Conservation (phyloP, 2,329 filamentous ascomycete species). For the Ophiocordyceps camponoti-leonardi region DNA sequence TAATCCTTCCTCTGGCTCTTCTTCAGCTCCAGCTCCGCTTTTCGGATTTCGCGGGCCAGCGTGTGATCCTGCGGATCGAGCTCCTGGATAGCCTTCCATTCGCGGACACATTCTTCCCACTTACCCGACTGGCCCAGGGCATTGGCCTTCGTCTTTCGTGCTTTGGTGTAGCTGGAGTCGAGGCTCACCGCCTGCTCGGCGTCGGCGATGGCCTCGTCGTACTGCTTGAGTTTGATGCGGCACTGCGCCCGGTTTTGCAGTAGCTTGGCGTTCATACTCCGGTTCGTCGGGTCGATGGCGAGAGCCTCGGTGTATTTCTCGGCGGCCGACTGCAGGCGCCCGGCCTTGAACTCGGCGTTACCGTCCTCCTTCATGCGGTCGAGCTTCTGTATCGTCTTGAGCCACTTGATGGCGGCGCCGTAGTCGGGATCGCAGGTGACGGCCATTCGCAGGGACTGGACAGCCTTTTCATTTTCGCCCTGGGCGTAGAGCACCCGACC, state of each 20-base stretch:
- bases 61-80: constrained; percentile 65
- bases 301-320: constrained; percentile 73
- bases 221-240: constrained; percentile 69
- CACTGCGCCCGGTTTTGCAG: constrained; percentile 86
- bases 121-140: constrained; percentile 69
- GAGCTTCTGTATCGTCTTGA: constrained; percentile 80
- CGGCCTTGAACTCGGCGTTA: constrained; percentile 76
- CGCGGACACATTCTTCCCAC: constrained; percentile 83
- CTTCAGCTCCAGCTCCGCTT: constrained; percentile 89
- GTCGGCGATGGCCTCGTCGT: constrained; percentile 64
- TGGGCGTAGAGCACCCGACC: constrained; percentile 78
- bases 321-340: constrained; percentile 62
- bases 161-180: constrained; percentile 76
- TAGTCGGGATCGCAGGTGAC: constrained; percentile 84
- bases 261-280: constrained; percentile 85
- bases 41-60: constrained; percentile 70
- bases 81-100: constrained; percentile 77
- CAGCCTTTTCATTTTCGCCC: constrained; percentile 88
- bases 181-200: constrained; percentile 71
- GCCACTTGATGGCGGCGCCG: constrained; percentile 71
- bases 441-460: constrained; percentile 83
- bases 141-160: constrained; percentile 84
- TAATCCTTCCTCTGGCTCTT: constrained; percentile 96
- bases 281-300: constrained; percentile 72
- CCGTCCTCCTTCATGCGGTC: constrained; percentile 89